Evolutionary conservation across 805 yeast species (phyloP).

Genomic region (Suhomyces tanzawaensis): DNA sequence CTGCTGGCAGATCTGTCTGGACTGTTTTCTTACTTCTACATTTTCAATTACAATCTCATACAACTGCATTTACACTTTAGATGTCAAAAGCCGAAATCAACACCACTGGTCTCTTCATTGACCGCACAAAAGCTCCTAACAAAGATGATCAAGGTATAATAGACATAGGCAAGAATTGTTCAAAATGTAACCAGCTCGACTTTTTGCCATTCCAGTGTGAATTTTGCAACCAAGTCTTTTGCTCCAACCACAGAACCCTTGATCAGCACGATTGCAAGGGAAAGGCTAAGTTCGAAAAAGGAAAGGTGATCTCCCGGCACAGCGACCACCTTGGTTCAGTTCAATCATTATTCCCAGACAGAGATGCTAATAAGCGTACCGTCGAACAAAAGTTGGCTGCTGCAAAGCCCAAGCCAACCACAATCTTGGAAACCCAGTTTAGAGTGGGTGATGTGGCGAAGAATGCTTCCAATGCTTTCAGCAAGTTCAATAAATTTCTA

Average conservation of each 20-base stretch:
- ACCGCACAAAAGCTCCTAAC: conserved; percentile 17
- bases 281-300: conserved; percentile 5
- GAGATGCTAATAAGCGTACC: conserved; percentile 38
- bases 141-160: conserved; percentile 38
- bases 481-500: conserved; percentile 27
- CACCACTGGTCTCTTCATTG: conserved; percentile 20
- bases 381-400: conserved; percentile 26
- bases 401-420: conserved; percentile 21
- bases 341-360: conserved; percentile 50
- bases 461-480: conserved; percentile 21
- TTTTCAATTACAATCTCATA: neutral
- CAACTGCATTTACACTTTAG: neutral
- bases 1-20: neutral
- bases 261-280: conserved; percentile 34
- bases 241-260: conserved; percentile 48
- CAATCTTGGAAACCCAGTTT: conserved; percentile 20
- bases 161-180: conserved; percentile 59
- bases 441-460: conserved; percentile 28
- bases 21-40: neutral
- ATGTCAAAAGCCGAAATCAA: conserved; percentile 4
- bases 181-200: conserved; percentile 50
- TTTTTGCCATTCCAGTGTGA: conserved; percentile 59
- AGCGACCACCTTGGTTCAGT: conserved; percentile 34
- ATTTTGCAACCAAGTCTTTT: conserved; percentile 43
- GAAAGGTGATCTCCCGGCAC: conserved; percentile 5